Evolutionary conservation across 441 rosid species (phyloP).

Genomic region (Theobroma grandiflorum): DNA sequence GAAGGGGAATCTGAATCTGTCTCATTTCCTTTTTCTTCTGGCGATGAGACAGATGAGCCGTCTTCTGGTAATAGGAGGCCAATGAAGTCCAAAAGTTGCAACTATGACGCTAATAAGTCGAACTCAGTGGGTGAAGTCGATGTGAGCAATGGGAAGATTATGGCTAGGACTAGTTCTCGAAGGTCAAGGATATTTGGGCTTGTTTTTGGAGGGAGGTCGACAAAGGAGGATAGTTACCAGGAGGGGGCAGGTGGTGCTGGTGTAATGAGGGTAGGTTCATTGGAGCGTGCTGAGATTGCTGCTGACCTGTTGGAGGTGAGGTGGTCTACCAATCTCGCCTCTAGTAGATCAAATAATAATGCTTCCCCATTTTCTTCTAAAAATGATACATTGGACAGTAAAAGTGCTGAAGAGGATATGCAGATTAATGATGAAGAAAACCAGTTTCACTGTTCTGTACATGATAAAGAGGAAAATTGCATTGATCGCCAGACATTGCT

Average conservation of each 20-base stretch:
- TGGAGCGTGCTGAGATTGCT: constrained; percentile 91
- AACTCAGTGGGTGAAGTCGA: constrained; percentile 35
- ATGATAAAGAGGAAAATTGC: constrained; percentile 28
- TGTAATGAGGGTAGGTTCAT: constrained; percentile 50
- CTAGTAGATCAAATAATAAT: constrained; percentile 43
- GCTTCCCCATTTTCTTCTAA: constrained; percentile 36
- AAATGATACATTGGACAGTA: constrained; percentile 26
- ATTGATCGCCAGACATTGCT: constrained; percentile 21
- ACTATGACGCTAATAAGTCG: constrained; percentile 45
- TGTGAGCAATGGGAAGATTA: constrained; percentile 49
- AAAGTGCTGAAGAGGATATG: constrained; percentile 28
- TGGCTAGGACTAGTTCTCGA: constrained; percentile 55
- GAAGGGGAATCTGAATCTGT: constrained; percentile 58
- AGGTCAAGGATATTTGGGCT: constrained; percentile 70
- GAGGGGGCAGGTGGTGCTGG: constrained; percentile 43
- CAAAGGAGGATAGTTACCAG: constrained; percentile 42
- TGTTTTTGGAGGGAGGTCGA: constrained; percentile 73
- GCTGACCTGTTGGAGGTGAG: constrained; percentile 85
- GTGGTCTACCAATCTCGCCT: constrained; percentile 85
- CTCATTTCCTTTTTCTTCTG: constrained; percentile 56
- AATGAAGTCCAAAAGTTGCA: constrained; percentile 59
- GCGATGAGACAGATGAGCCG: constrained; percentile 64
- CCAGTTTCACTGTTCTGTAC: constrained; percentile 23
- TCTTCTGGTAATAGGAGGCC: constrained; percentile 45
- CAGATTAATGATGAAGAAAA: constrained; percentile 31